Evolutionary conservation across 805 yeast species (phyloP).

Genomic region (Candida khao-thaluensis): DNA sequence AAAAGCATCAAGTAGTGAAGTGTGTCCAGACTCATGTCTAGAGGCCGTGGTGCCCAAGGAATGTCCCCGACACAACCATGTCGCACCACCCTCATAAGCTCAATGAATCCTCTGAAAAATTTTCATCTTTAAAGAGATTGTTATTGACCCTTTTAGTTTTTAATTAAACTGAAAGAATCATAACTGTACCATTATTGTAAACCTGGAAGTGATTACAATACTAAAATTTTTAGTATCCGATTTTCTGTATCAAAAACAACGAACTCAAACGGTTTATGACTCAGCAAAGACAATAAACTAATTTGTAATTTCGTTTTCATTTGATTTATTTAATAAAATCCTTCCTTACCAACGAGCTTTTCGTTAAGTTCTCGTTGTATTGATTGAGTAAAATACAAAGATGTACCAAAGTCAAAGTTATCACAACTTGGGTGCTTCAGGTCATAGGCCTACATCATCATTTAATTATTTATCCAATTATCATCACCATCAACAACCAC

Average conservation of each 20-base stretch:
- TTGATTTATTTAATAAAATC: not conserved
- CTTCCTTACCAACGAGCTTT: conserved; percentile 32
- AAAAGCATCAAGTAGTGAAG: no score
- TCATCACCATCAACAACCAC: not conserved
- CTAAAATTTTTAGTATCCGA: not conserved
- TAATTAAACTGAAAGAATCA: conserved; percentile 16
- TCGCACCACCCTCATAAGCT: not conserved
- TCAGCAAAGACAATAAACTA: no score
- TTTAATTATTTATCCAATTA: conserved; percentile 20
- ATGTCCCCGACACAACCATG: no score
- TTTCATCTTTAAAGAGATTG: conserved; percentile 5
- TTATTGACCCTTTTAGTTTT: conserved; percentile 15
- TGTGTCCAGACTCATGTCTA: not conserved
- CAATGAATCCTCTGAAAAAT: conserved; percentile 1
- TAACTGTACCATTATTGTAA: conserved; percentile 3
- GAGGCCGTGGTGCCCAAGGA: no score
- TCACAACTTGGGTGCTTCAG: conserved; percentile 33
- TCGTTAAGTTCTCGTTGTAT: conserved; percentile 37
- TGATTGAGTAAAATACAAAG: not conserved
- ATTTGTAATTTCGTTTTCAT: no score
- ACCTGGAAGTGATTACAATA: conserved; percentile 3
- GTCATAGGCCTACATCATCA: conserved; percentile 36
- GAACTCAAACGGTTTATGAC: conserved; percentile 1
- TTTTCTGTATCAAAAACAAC: not conserved
- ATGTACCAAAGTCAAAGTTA: conserved; percentile 6